These are phyloP conservation scores for Plasmodium vivax DNA, from an alignment of 169 alveolate species.

Conservation along the genomic window DNA sequence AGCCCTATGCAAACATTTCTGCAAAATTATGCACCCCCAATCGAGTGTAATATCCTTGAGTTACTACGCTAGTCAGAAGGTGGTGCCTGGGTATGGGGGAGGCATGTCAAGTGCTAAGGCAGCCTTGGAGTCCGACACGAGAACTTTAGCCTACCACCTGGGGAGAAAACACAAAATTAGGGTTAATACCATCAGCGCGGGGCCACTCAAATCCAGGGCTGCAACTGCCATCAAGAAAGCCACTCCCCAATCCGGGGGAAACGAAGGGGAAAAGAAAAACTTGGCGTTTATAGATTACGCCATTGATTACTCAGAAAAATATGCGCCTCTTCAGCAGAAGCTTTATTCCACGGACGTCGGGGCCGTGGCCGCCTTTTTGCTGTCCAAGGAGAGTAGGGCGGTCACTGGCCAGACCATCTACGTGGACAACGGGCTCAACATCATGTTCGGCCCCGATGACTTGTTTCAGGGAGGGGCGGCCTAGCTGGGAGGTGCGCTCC, in stretches of 20 bases:
- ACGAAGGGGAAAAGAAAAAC: conserved; percentile 76
- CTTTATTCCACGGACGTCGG: conserved; percentile 79
- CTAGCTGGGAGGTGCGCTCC: neutral
- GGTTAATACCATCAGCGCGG: conserved; percentile 86
- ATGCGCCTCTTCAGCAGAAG: conserved; percentile 81
- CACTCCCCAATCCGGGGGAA: conserved; percentile 10
- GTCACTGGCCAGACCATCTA: conserved; percentile 82
- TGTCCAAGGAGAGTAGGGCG: conserved; percentile 78
- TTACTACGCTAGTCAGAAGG: conserved; percentile 82
- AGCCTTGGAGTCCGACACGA: conserved; percentile 86
- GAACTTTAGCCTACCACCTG: conserved; percentile 84
- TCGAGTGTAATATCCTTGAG: conserved; percentile 81
- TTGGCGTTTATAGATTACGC: conserved; percentile 86
- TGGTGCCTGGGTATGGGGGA: conserved; percentile 87
- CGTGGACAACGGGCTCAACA: conserved; percentile 84
- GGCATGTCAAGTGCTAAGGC: conserved; percentile 90
- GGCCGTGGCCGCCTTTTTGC: conserved; percentile 79
- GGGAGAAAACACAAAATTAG: conserved; percentile 83
- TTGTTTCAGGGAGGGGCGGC: conserved; percentile 9
- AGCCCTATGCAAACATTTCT: conserved; percentile 82
- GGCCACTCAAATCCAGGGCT: conserved; percentile 86
- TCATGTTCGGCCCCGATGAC: conserved; percentile 77
- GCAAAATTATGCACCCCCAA: conserved; percentile 82
- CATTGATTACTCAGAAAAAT: conserved; percentile 80
- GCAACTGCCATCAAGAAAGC: conserved; percentile 77